Base-by-base conservation (phyloP, 495 filamentous ascomycete genomes). In the Penicillium lividum region DNA sequence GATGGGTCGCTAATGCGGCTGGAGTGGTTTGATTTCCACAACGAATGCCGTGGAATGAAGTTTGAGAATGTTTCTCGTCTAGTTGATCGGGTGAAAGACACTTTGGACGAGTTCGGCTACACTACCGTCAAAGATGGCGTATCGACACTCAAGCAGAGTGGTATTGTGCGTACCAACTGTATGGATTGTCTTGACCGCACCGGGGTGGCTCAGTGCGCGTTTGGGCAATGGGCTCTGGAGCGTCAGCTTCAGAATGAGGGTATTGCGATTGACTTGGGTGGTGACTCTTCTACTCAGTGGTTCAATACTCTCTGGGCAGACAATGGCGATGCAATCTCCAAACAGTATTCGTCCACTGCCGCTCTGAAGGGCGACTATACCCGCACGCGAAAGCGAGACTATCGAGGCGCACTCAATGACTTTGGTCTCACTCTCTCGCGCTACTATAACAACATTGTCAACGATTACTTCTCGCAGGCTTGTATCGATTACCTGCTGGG, bases 131-230 rank as follows among this genome's bases (percentile, higher is more conserved):
- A 77, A 15, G 72, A 80, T 28, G 81, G 79, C 13, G 68, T 68
- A 8, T 80, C 85, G 7, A 61, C 77, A 22, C 70, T 74, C 30
- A 79, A 68, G 43, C 93, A 97, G 66, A 78, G 71, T 18, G 93
- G 92, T 3, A 83, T 96, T 11, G 65, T 97, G 13, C 77, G 93
- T 53, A 97, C 91, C 3, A 97, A 98, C 68, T 98, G 93, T 71
- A 98, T 98, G 93, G 93, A 98, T 66, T 98, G 93, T 63, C 82
- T 98, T 13, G 93, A 97, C 65, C 85, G 92, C 29, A 97, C 93
- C 3, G 96, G 96, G 58, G 91, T 97, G 31, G 91, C 92, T 22
- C 93, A 97, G 73, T 92, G 89, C 63, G 93, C 91, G 0, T 89
- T 88, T 67, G 92, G 83, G 1, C 87, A 89, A 60, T 80, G 84